Percentiles rank a stretch among this genome's conserved stretches.
Evolutionary conservation across 192 early-diverging fungal species (phyloP).

Genomic region (Entomortierella chlamydospora): DNA sequence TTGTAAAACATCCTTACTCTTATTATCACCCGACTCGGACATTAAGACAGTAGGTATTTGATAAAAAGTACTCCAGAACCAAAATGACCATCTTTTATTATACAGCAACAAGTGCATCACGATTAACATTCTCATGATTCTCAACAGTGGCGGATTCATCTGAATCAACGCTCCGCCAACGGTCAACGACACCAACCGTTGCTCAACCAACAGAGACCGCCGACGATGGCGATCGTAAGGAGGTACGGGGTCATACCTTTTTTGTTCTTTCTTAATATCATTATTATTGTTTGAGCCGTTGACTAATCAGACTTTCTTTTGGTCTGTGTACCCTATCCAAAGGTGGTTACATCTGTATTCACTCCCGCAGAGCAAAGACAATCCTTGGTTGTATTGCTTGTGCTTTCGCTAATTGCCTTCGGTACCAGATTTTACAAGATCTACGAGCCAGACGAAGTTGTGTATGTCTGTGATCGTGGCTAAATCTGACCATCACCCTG

Average conservation of each 20-base stretch:
- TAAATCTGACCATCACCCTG: neutral
- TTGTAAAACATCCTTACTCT: too few species aligned
- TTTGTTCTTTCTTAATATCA: neutral
- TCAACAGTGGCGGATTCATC: slow-evolving; percentile 18
- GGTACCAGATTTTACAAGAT: slow-evolving; percentile 78
- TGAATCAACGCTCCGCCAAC: slow-evolving; percentile 28
- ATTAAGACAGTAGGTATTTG: neutral
- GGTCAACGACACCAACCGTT: neutral
- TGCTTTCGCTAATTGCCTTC: slow-evolving; percentile 61
- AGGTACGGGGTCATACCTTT: slow-evolving; percentile 5
- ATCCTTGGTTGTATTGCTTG: slow-evolving; percentile 26
- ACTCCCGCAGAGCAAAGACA: slow-evolving; percentile 21
- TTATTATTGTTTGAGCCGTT: slow-evolving; percentile 1
- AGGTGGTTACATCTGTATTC: slow-evolving; percentile 32
- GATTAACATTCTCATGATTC: neutral
- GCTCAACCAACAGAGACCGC: neutral
- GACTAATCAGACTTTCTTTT: neutral
- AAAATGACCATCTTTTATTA: neutral
- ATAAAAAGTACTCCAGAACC: neutral
- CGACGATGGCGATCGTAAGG: slow-evolving; percentile 8
- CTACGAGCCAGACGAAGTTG: slow-evolving; percentile 77
- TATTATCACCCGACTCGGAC: neutral
- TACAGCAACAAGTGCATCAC: neutral
- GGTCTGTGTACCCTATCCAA: neutral
- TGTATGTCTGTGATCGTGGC: slow-evolving; percentile 56